Base-by-base conservation (phyloP, 257 asterid genomes). In the Leptodermis oblonga region DNA sequence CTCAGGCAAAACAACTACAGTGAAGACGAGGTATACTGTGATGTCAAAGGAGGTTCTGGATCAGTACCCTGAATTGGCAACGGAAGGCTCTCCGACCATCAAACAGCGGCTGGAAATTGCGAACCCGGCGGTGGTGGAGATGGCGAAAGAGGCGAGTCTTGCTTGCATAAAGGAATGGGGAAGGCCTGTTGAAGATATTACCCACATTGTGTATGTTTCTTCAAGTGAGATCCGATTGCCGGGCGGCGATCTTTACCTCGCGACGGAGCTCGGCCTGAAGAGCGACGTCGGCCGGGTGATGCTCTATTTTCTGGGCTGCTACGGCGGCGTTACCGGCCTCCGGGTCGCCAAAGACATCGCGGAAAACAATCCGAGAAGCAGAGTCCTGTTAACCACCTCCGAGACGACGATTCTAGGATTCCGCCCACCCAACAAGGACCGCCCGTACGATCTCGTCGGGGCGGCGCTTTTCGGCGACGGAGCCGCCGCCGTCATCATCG, bases 391-490 rank as follows among this genome's bases (percentile, higher is more conserved):
- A 18, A 69, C 98, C 4, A 92, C 97, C 10, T 86, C 97, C 0
- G 97, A 92, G 74, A 92, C 98, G 1, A 90, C 97, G 4, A 90
- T 90, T 5, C 92, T 92, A 1, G 98, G 97, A 7, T 92, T 88
- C 64, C 71, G 98, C 15, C 97, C 98, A 0, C 98, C 98, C 0
- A 92, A 85, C 76, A 74, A 70, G 18, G 69, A 89, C 1, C 88
- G 96, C 39, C 97, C 98, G 4, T 92, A 90, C 59, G 96, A 90
- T 59, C 89, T 92, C 0, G 97, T 90, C 4, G 98, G 98, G 0
- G 98, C 98, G 0, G 97, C 97, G 1, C 84, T 90, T 0, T 92
- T 92, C 25, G 97, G 98, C 0, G 98, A 90, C 56, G 98, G 98
- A 0, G 98, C 98, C 0, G 97, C 92, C 0, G 93, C 98, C 2